Conservation (phyloP, 768 basidiomycete genomes). For the Dioszegia hungarica region DNA sequence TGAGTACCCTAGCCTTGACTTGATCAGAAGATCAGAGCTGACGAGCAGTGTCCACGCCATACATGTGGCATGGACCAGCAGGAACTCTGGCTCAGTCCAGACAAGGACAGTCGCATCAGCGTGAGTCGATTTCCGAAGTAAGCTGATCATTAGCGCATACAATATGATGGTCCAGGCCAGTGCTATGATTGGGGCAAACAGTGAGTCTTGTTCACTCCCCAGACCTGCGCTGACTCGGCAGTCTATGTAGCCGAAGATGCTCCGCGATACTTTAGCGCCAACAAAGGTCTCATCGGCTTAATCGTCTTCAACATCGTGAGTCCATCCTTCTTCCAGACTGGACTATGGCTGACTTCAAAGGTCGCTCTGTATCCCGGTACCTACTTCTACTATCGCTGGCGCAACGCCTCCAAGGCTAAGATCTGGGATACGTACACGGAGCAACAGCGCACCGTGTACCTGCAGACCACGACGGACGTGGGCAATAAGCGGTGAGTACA, state of each 20-base stretch:
- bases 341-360: not conserved
- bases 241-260: slow-evolving; percentile 15
- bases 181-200: slow-evolving; percentile 43
- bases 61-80: slow-evolving; percentile 46
- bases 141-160: slow-evolving; percentile 17
- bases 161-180: slow-evolving; percentile 47
- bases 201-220: not conserved
- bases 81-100: slow-evolving; percentile 45
- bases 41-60: slow-evolving; percentile 36
- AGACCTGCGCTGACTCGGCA: not conserved
- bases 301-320: slow-evolving; percentile 45
- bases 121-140: not conserved
- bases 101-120: slow-evolving; percentile 46
- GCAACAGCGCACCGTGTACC: slow-evolving; percentile 42
- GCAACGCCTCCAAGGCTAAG: slow-evolving; percentile 34
- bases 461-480: slow-evolving; percentile 45
- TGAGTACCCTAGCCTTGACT: not conserved
- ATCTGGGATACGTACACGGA: slow-evolving; percentile 40
- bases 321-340: not conserved
- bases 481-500: slow-evolving; percentile 32
- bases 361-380: slow-evolving; percentile 40
- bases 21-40: not conserved
- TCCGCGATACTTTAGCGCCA: slow-evolving; percentile 31
- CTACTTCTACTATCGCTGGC: slow-evolving; percentile 37
- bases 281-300: slow-evolving; percentile 43